Evolutionary conservation across 495 filamentous ascomycete genomes (phyloP), one percentile per base, ranked within the genome.

Genomic region (Neurospora cerealis): DNA sequence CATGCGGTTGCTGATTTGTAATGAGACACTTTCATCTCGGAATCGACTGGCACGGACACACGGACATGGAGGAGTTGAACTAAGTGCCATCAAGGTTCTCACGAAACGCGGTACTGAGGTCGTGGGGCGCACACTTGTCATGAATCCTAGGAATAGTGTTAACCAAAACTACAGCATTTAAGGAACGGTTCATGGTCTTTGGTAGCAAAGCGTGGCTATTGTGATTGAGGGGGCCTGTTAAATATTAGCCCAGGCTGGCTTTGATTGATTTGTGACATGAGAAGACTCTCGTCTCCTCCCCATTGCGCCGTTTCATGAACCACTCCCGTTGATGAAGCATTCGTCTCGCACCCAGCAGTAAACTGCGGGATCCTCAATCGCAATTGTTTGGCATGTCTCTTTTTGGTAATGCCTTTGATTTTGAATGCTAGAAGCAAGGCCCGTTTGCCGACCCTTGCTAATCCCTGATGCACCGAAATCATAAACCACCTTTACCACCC

Each of bases 391-490:
- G 75, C 32, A 66, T 75, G 79, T 83, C 79, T 79, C 75, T 78
- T 80, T 80, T 84, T 83, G 79, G 80, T 83, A 80, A 79, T 80
- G 76, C 80, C 78, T 82, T 75, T 80, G 79, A 80, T 80, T 80
- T 66, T 80, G 80, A 80, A 79, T 83, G 81, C 82, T 82, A 82
- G 76, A 79, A 79, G 79, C 78, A 79, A 83, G 83, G 84, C 82
- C 76, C 78, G 75, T 81, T 78, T 81, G 78, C 82, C 76, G 80
- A 83, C 82, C 85, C 83, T 83, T 83, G 84, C 84, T 83, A 80
- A 83, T 82, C 84, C 84, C 81, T 78, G 76, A 87, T 86, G 85
- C 85, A 87, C 83, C 85, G 81, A 85, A 85, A 84, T 84, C 80
- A 82, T 83, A 79, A 84, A 85, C 84, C 85, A 83, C 83, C 83